Base-by-base conservation (phyloP, 805 yeast species). In the Saccharomycopsis microspora region DNA sequence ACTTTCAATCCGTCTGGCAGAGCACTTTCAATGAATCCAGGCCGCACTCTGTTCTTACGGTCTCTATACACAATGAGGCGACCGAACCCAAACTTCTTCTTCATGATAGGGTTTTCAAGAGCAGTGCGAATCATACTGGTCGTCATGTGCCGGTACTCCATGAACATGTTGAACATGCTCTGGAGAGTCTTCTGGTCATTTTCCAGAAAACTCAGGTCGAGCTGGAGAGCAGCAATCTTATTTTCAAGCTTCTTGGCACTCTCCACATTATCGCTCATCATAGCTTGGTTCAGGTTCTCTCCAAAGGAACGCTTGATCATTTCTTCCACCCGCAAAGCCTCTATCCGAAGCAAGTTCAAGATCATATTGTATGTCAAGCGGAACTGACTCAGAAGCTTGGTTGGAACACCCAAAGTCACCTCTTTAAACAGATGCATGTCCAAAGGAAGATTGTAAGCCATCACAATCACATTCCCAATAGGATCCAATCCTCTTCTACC, bases 281-380 rank as follows among this genome's bases (percentile, higher is more conserved):
- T 65, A 0, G 87, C 76, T 60, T 90, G 97, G 0, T 89, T 74
- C 0, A 89, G 72, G 58, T 93, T 89, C 60, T 93, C 98, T 64
- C 94, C 78, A 64, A 93, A 93, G 0, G 97, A 88, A 54, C 90
- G 85, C 60, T 89, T 90, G 57, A 93, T 90, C 95, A 93, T 93
- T 61, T 93, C 98, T 60, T 93, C 98, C n/a, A 93, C 97, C 56
- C 83, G 77, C 53, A 93, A 68, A 0, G 97, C 97, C 62, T 93
- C 98, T 49, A 93, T 88, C 61, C 98, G 76, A 55, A 93, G 69
- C 52, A 93, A 66, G 59, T 90, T 93, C 61, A 93, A 71, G 55
- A 89, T 90, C 97, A 93, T 93, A 57, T 85, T 89, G 64, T 93
- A 93, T 0, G 98, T 93, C 60, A 93, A 70, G 60, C 98, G 74